Percentiles rank a stretch among this genome's conserved stretches.
Conservation (phyloP, 441 rosid genomes). For the Kokia cookei region DNA sequence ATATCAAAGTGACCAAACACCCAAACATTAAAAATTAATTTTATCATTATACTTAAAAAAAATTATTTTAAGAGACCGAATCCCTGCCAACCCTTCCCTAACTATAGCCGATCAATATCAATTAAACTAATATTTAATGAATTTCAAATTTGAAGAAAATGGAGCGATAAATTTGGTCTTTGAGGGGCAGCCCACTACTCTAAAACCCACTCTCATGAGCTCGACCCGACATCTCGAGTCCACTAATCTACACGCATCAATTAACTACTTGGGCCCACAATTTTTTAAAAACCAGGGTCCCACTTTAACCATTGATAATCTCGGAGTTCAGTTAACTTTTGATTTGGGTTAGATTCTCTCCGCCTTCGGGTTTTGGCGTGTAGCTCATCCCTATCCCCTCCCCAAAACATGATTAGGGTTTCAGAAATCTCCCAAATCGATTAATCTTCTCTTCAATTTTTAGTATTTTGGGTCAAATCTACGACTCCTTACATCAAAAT, state of each 20-base stretch:
- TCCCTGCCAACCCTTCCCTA: no score
- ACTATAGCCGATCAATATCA: no score
- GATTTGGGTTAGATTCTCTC: slow-evolving; percentile 1
- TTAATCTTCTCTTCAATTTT: background rate
- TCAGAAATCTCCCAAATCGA: background rate
- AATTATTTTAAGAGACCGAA: no score
- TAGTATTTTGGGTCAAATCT: background rate
- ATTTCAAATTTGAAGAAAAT: background rate
- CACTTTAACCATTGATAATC: background rate
- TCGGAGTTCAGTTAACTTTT: background rate
- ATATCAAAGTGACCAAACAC: no score
- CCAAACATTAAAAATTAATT: no score
- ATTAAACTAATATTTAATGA: no score
- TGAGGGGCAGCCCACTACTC: background rate
- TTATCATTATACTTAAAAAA: no score
- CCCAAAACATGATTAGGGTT: slow-evolving; percentile 6
- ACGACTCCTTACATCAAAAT: background rate
- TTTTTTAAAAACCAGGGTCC: background rate
- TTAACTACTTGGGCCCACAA: background rate
- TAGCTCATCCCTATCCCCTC: background rate
- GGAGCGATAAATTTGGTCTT: background rate
- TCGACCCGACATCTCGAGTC: background rate
- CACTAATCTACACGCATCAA: background rate
- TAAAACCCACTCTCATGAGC: background rate
- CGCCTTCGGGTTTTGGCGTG: background rate